Evolutionary conservation across 768 basidiomycete species (phyloP), one percentile per base, ranked within the genome.

Genomic region (Phaeolepiota aurea): DNA sequence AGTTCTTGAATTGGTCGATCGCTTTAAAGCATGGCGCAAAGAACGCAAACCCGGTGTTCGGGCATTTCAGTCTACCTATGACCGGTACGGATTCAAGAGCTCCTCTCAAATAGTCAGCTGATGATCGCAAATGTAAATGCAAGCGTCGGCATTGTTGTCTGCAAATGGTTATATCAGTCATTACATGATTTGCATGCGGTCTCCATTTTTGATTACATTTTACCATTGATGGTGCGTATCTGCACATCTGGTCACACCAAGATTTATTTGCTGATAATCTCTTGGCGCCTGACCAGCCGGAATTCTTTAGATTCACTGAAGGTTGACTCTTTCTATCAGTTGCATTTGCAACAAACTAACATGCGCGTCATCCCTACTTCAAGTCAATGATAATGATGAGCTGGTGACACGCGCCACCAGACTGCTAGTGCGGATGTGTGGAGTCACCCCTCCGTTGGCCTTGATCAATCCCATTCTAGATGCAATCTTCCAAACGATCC

Each of bases 11-110:
- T 70, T 89, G 3, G 77, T 83, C 1, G 59, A 70, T 15, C 69
- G 66, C 16, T 81, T 93, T 54, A 73, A 76, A 32, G 55, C 66
- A 14, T 88, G 86, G 88, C 71, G 85, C 21, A 66, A 69, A 28
- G 73, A 83, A 44, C 75, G 89, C 21, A 56, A 79, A 3, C 76
- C 87, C 14, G 87, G 88, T 3, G 75, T 78, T 18, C 76, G 82
- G 22, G 87, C 87, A 3, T 82, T 87, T 52, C 82, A 87, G 51
- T 91, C 87, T 0, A 80, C 74, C n/a, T 90, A 91, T 49, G 89
- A 93, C 53, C 74, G 81, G 74, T 80, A 54, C 28, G 68, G 55
- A 16, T 9, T 15, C 34, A 23, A 40, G 32, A 7, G 35, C 13
- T 46, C 35, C 25, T n/a, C 44, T 20, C 30, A 14, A 31, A 35